Evolutionary conservation across 1,284 basidiomycete species (phyloP), one percentile per base, ranked within the genome.

Genomic region (Leccinum subrobustum): DNA sequence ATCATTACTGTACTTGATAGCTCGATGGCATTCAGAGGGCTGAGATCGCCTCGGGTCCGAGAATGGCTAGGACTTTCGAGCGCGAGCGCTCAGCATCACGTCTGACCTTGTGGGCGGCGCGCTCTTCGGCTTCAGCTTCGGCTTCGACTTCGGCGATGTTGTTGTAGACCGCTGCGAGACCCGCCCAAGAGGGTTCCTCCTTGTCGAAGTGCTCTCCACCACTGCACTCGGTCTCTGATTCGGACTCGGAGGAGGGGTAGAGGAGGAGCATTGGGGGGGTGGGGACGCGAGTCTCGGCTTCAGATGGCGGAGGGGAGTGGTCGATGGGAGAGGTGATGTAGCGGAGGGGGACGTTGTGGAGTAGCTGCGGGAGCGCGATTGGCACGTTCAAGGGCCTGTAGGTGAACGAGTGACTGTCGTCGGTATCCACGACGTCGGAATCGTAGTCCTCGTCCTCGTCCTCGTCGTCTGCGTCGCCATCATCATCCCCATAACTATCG

Each of bases 61-160:
- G 42, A 20, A 47, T 47, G 11, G 18, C 42, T 54, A 68, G 54
- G 6, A 27, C 35, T 31, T 67, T 68, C 1, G 51, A 3, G 37
- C 39, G 66, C 1, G 64, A 66, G n/a, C 66, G 60, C 12, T 33
- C 16, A 5, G 52, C 51, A 39, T 65, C 53, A 37, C 66, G 66
- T 57, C 27, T 61, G 2, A 53, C 66, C 27, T 61, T 68, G 64
- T 52, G 61, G 2, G 25, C 54, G 3, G 42, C 9, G 20, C 29
- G 61, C 42, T 66, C 61, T 1, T 63, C 37, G 1, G 29, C 60
- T 27, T 7, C 27, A 3, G 29, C 29, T 29, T 29, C 29, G 27
- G 27, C 61, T 1, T 63, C 37, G 0, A 25, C 60, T n/a, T 65
- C 56, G 31, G 50, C 48, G 1, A 42, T 3, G 20, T 60, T 23